phyloP scores from a whole-genome alignment of 345 rosid genomes.

The Clausena lansium region DNA sequence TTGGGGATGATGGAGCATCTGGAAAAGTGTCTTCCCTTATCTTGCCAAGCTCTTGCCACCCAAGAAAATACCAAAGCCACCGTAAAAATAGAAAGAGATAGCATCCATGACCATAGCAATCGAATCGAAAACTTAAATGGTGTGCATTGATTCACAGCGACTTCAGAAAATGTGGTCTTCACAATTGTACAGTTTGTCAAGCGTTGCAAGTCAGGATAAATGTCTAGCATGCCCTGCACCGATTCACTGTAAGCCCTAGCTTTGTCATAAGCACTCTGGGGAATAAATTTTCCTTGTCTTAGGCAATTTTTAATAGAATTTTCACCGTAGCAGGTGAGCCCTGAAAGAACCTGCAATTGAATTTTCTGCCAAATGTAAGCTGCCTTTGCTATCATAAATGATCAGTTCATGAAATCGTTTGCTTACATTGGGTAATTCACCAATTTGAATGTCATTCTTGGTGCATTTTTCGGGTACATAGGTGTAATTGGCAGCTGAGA shows the following conservation, averaged over 20 bases:
- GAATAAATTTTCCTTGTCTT: slow-evolving; percentile 42
- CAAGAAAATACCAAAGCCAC: slow-evolving; percentile 38
- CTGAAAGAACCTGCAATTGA: slow-evolving; percentile 41
- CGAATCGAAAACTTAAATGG: slow-evolving; percentile 34
- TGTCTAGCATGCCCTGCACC: slow-evolving; percentile 39
- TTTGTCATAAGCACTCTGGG: slow-evolving; percentile 33
- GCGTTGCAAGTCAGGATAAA: slow-evolving; percentile 50
- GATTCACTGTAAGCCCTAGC: slow-evolving; percentile 50
- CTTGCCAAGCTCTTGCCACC: slow-evolving; percentile 44
- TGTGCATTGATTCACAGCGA: slow-evolving; percentile 45
- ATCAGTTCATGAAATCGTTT: not conserved
- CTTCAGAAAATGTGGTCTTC: slow-evolving; percentile 39
- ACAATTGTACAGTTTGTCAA: slow-evolving; percentile 45
- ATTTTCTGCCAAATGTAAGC: not conserved
- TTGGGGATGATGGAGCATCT: slow-evolving; percentile 35
- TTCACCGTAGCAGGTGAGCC: slow-evolving; percentile 44
- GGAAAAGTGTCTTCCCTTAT: slow-evolving; percentile 39
- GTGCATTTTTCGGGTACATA: slow-evolving; percentile 44
- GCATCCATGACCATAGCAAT: slow-evolving; percentile 54
- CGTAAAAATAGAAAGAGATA: slow-evolving; percentile 49
- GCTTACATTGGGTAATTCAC: slow-evolving; percentile 51
- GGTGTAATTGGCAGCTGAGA: slow-evolving; percentile 39
- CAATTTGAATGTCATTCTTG: slow-evolving; percentile 34
- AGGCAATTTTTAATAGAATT: slow-evolving; percentile 34
- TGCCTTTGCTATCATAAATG: not conserved